Conservation (phyloP, 176 grass and related monocot species). For the Microstegium vimineum region DNA sequence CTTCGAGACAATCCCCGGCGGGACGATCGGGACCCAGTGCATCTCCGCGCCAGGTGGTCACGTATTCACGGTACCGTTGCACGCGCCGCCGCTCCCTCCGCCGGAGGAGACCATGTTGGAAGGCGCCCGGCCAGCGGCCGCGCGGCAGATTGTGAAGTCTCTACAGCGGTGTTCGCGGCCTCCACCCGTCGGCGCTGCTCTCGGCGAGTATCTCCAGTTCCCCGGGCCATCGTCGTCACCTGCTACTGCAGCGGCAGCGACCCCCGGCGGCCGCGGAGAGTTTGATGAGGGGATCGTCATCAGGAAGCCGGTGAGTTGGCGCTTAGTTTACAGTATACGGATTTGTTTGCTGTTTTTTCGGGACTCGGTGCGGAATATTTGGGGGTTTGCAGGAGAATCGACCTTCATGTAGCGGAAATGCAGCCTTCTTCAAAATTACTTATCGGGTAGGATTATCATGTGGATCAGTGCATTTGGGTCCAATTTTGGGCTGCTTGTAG, state of each 20-base stretch:
- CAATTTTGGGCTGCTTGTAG: background rate
- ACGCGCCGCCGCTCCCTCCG: background rate
- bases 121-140: slow-evolving; percentile 28
- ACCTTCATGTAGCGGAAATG: slow-evolving; percentile 9
- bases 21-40: background rate
- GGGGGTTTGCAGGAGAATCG: slow-evolving; percentile 13
- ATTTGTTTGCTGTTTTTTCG: slow-evolving; percentile 15
- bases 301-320: slow-evolving; percentile 62
- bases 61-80: background rate
- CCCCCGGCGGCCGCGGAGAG: slow-evolving; percentile 15
- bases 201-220: slow-evolving; percentile 57
- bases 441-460: background rate
- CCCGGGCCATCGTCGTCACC: background rate
- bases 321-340: background rate
- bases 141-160: slow-evolving; percentile 55
- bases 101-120: slow-evolving; percentile 50
- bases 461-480: background rate
- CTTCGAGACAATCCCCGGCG: background rate
- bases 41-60: slow-evolving; percentile 17
- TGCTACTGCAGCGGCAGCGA: background rate
- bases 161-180: slow-evolving; percentile 31
- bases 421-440: background rate
- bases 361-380: slow-evolving; percentile 4
- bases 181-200: slow-evolving; percentile 28
- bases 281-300: slow-evolving; percentile 54